Conservation (phyloP, 331 rosid species). For the Quercus phellos region DNA sequence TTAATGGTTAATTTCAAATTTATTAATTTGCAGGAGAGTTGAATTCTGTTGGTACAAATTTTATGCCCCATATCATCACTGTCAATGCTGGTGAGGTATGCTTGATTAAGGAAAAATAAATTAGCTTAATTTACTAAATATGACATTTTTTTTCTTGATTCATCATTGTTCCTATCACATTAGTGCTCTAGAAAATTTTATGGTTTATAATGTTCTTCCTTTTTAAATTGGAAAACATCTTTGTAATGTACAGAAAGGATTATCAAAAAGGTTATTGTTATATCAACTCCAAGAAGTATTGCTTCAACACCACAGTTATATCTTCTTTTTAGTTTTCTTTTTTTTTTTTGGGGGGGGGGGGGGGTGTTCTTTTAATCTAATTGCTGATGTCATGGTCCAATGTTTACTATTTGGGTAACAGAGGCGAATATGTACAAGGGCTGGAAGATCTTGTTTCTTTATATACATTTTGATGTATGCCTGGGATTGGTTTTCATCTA, state of each 20-base stretch:
- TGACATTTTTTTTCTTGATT: background rate
- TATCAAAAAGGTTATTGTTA: background rate
- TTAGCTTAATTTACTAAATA: slow-evolving; percentile 1
- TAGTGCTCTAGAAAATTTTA: background rate
- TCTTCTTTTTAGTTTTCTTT: background rate
- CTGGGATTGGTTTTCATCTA: background rate
- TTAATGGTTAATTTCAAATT: background rate
- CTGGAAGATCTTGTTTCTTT: background rate
- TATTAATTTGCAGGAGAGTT: slow-evolving; percentile 42
- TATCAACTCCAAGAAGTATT: no score
- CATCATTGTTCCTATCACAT: background rate
- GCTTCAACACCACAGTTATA: background rate
- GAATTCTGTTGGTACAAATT: slow-evolving; percentile 45
- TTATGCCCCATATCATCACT: slow-evolving; percentile 67
- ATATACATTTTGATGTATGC: background rate
- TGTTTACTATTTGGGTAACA: background rate
- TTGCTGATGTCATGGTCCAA: background rate
- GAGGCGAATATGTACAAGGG: background rate
- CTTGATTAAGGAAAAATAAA: slow-evolving; percentile 4
- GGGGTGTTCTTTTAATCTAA: background rate
- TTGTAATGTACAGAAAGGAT: background rate
- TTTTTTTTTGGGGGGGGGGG: no score
- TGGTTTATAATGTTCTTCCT: background rate
- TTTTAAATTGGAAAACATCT: background rate
- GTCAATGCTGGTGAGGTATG: slow-evolving; percentile 76